Evolutionary conservation across 768 basidiomycete species (phyloP), one percentile per base, ranked within the genome.

Genomic region (Auricularia auricula-judae): DNA sequence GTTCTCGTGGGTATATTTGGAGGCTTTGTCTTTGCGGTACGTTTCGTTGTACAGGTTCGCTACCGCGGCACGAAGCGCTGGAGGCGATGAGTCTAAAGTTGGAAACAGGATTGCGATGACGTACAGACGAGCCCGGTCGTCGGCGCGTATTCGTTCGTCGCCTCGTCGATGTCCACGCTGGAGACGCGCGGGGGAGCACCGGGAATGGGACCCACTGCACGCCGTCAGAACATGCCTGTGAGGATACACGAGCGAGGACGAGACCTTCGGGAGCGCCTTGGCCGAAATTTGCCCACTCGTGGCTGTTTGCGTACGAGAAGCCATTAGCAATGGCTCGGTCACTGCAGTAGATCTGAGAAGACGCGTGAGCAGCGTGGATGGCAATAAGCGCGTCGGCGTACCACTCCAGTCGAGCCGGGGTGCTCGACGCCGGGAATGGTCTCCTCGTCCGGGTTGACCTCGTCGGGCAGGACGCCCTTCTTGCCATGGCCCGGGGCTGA

Each of bases 271-370:
- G 61, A 8, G 56, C 56, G 68, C 69, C 64, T 73, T 70, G 47
- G 14, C 47, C 95, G 10, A 92, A 80, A 71, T 93, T 92, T 4
- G 89, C 82, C 91, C 92, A 93, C 67, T 87, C 86, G 70, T 91
- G 86, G 14, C 56, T 59, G 56, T 35, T 62, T 3, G 63, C 68
- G 68, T 91, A 89, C 67, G 77, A 86, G 79, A 93, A 97, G 8
- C 94, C 94, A 71, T 97, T 96, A 11, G 93, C 93, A 79, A 93
- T 91, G n/a, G 93, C 91, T 65, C 93, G 86, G 71, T 94, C 91
- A 1, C 90, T 92, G 74, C 93, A 94, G 73, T 95, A 97, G 70
- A 95, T 86, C 47, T 51, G 34, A 87, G 85, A 73, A 71, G n/a
- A 70, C 69, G 59, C 72, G 74, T 14, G 61, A 58, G 54, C 53